A percentile compares a stretch with the other conserved stretches of the same genome.
These are phyloP conservation scores for Cryptosporidium xiaoi DNA, from an alignment of 169 alveolate genomes.

Conservation along the genomic window DNA sequence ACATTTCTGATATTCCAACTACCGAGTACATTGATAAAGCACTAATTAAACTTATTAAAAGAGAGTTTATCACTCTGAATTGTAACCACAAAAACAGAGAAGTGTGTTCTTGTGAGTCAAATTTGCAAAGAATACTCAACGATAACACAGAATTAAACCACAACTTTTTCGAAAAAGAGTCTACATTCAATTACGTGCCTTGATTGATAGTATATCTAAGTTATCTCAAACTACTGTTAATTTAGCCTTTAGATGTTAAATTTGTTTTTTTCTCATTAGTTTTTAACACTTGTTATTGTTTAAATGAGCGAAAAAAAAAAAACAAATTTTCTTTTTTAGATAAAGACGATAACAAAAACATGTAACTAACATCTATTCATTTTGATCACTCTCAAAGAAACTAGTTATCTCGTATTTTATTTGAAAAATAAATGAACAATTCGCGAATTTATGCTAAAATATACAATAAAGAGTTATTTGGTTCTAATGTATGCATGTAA, in stretches of 20 bases:
- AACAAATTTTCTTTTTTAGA: no score
- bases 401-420: no score
- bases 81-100: neutral
- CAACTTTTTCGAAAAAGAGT: neutral
- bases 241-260: neutral
- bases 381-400: no score
- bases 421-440: no score
- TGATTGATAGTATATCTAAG: neutral
- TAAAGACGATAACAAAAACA: no score
- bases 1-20: neutral
- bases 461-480: no score
- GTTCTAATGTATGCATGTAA: no score
- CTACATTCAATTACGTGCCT: constrained; percentile 1
- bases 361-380: no score
- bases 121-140: neutral
- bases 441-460: no score
- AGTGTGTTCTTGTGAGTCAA: neutral
- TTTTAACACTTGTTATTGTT: neutral
- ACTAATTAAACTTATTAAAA: constrained; percentile 14
- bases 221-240: neutral
- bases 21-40: constrained; percentile 24
- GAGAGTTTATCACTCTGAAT: constrained; percentile 36
- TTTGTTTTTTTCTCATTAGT: neutral
- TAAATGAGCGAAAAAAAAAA: no score
- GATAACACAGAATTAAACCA: neutral